Base-by-base conservation (phyloP, 768 basidiomycete species). In the Ramaria sp. region DNA sequence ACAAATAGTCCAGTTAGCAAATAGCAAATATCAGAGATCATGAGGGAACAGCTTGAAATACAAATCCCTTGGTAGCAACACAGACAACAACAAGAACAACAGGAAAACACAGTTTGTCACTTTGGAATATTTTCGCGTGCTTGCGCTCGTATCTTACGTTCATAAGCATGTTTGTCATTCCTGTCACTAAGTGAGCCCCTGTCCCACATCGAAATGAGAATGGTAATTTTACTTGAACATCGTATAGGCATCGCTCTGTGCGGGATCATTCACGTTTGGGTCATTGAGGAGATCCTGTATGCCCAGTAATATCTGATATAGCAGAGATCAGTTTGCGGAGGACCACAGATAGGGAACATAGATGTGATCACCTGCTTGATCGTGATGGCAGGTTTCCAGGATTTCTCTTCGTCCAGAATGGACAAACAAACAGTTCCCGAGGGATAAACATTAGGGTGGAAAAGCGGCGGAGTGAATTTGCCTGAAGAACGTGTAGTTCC, bases 371-470 rank as follows among this genome's bases (percentile, higher is more conserved):
- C 95, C 79, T 98, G 96, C 70, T 98, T 99, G 73, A 99, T 93
- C 1, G 96, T 98, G 64, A 99, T 97, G 7, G 93, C 90, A 24
- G 96, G 93, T 68, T 97, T 97, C 96, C 96, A 99, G 1, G 86
- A 86, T 69, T 99, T 98, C 72, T 99, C 96, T 68, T 99, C 96
- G 66, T 98, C 95, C 54, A 99, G 73, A 66, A 99, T 99, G 11
- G 94, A 97, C 30, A 99, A 76, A 69, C 95, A 98, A 47, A 98
- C 94, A 19, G 96, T 99, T 24, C 96, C 96, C 31, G 95, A 98
- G 0, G 96, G 96, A 67, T 97, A 99, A 54, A 99, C 94, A 67
- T 98, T 98, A 27, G 95, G 94, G 68, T 99, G 95, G 75, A 97
- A 97, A 50, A 98, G 75, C 37, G 95, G 86, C 1, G 95, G 96